Conservation (phyloP, 2,329 filamentous ascomycete genomes). For the Tolypocladium endophyticum region DNA sequence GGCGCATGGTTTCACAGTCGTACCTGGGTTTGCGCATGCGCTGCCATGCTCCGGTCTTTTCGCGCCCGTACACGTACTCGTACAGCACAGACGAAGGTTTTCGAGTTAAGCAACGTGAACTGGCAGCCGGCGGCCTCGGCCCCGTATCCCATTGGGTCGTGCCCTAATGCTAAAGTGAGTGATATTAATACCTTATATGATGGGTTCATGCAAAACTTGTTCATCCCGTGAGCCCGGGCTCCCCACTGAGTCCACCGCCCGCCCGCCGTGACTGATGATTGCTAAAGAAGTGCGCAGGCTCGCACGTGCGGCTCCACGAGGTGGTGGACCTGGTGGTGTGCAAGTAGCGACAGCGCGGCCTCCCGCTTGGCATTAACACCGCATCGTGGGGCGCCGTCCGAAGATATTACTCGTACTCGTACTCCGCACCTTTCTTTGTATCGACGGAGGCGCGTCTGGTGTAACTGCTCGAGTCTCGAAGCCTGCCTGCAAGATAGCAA, state of each 20-base stretch:
- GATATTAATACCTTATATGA: not conserved
- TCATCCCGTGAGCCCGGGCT: not conserved
- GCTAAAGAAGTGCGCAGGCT: not conserved
- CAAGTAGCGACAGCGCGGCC: not conserved
- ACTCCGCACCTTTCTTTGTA: not conserved
- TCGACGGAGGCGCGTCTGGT: not conserved
- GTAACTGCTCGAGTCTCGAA: not conserved
- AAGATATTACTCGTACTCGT: not conserved
- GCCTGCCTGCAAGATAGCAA: not conserved
- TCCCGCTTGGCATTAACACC: not conserved
- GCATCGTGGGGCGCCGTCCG: not conserved
- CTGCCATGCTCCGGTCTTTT: not conserved
- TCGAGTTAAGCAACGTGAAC: not conserved
- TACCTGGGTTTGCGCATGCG: not conserved
- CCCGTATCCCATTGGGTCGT: not conserved
- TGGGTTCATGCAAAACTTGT: not conserved
- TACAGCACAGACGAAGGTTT: not conserved
- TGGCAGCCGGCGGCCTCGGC: not conserved
- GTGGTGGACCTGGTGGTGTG: not conserved
- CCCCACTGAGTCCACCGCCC: not conserved
- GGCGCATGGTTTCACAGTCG: not conserved
- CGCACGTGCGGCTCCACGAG: not conserved
- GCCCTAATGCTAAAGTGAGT: not conserved
- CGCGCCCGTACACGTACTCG: too few species aligned
- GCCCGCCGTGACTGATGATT: not conserved